Percentiles rank a stretch among this genome's conserved stretches.
These are phyloP conservation scores for Talaromyces sp. DNA, from an alignment of 2,329 filamentous ascomycete genomes.

Conservation along the genomic window DNA sequence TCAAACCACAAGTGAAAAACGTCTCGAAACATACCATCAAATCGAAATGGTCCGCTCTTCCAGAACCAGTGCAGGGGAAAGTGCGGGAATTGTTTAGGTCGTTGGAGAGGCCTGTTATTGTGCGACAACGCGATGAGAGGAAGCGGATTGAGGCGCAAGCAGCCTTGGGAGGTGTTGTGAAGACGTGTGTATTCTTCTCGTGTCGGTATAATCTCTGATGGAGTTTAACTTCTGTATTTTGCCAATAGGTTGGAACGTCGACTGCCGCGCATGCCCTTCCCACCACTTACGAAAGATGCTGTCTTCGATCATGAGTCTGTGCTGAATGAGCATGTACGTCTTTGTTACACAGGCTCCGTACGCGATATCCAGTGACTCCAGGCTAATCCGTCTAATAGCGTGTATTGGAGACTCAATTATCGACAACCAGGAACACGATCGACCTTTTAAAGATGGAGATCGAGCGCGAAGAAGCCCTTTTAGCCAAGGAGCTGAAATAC, in stretches of 20 bases:
- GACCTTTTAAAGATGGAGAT: slow-evolving; percentile 40
- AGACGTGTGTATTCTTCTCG: slow-evolving; percentile 29
- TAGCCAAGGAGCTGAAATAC: slow-evolving; percentile 37
- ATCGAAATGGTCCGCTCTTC: slow-evolving; percentile 43
- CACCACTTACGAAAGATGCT: slow-evolving; percentile 37
- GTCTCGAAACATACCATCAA: slow-evolving; percentile 41
- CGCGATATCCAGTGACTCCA: neutral
- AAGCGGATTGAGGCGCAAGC: slow-evolving; percentile 40
- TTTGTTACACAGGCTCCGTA: neutral
- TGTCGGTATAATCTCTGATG: neutral
- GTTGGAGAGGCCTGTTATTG: slow-evolving; percentile 41
- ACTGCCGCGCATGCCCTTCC: slow-evolving; percentile 44
- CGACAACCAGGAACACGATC: slow-evolving; percentile 36
- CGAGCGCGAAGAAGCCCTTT: slow-evolving; percentile 37
- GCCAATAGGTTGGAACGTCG: slow-evolving; percentile 33
- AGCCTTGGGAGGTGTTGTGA: slow-evolving; percentile 38
- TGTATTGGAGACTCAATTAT: slow-evolving; percentile 34
- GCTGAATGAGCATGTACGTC: slow-evolving; percentile 39
- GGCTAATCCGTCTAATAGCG: slow-evolving; percentile 22
- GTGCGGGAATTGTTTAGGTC: slow-evolving; percentile 39
- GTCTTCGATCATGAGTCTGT: slow-evolving; percentile 42
- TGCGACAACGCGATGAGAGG: slow-evolving; percentile 37
- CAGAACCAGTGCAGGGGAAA: slow-evolving; percentile 39
- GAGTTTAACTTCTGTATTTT: neutral
- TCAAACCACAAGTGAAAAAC: slow-evolving; percentile 38